Base-by-base conservation (phyloP, 192 early-diverging fungal genomes). In the Obelidium mucronatum region DNA sequence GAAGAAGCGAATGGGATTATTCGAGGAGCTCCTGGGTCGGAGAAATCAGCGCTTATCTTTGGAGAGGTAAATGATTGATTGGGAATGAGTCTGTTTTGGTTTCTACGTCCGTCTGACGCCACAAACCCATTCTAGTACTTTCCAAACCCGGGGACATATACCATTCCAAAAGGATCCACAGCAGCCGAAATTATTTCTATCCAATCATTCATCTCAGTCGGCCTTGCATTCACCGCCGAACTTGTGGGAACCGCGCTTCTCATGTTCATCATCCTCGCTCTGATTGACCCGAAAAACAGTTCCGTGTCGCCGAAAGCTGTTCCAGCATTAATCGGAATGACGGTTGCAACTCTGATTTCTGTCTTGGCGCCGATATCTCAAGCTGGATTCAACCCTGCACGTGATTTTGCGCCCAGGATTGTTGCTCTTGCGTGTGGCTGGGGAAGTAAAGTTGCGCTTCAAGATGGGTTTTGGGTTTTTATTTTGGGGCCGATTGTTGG, bases 311-410 rank as follows among this genome's bases (percentile, higher is more conserved):
- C 76, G 26, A 60, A 64, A 0, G 0, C 78, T 1, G 75, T 1
- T 8, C 75, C 75, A 8, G 22, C 65, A 55, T 22, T 77, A 11
- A 77, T 77, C 76, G 75, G 75, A 40, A 26, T 79, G 37, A 51
- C 54, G 24, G 30, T 73, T 3, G 74, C 60, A 28, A 6, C 40
- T 8, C 65, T 73, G 19, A 73, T 77, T 34, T 77, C 26, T n/a
- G 24, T 67, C 19, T 58, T 82, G 13, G 81, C 81, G 17, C 36
- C 81, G 8, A 22, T 40, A 3, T 78, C 81, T 0, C 81, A 76
- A 37, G 74, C 75, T 63, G 74, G 78, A 48, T 73, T 82, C 39
- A 82, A 82, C 52, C 81, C 81, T 36, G 81, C 79, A 15, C 34
- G 81, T 3, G 81, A 82, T 63, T 73, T 82, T 44, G 81, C 65